Evolutionary conservation across 331 rosid species (phyloP).

Genomic region (Quercus phellos): DNA sequence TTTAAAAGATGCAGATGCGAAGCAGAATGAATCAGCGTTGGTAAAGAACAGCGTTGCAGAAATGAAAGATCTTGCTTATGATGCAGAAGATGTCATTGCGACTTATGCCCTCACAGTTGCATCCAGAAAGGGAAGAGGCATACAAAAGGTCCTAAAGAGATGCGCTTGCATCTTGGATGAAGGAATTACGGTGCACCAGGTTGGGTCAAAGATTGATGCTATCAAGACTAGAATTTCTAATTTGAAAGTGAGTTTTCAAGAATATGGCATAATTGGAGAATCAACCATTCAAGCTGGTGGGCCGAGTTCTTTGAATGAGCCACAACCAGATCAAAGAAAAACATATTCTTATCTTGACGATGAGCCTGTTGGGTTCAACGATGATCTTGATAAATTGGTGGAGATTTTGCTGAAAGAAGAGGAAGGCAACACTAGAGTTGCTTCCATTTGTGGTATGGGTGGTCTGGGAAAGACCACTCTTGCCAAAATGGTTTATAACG

Average conservation of each 20-base stretch:
- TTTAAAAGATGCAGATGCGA: no score
- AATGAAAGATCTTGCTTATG: constrained; percentile 47
- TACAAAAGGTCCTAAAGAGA: constrained; percentile 22
- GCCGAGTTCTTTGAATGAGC: neutral
- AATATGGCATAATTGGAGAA: neutral
- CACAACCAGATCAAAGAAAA: neutral
- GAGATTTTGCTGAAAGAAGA: no score
- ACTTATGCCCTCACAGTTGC: constrained; percentile 17
- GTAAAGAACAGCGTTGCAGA: neutral
- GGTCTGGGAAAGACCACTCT: no score
- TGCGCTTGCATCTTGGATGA: constrained; percentile 6
- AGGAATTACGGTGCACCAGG: constrained; percentile 10
- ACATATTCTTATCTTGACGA: neutral
- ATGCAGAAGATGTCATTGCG: constrained; percentile 37
- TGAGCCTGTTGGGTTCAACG: neutral
- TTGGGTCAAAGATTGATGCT: constrained; percentile 25
- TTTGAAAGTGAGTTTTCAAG: neutral
- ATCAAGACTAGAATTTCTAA: constrained; percentile 19
- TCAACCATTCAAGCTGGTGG: fast-evolving
- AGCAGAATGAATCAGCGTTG: constrained; percentile 17
- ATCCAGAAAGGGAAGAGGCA: constrained; percentile 14
- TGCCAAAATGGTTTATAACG: no score
- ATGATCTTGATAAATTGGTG: fast-evolving
- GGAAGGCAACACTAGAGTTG: no score
- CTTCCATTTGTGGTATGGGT: no score